A percentile compares a stretch with the other conserved stretches of the same genome.
These are phyloP conservation scores for Iberis pinnata DNA, from an alignment of 345 rosid genomes.

Conservation along the genomic window DNA sequence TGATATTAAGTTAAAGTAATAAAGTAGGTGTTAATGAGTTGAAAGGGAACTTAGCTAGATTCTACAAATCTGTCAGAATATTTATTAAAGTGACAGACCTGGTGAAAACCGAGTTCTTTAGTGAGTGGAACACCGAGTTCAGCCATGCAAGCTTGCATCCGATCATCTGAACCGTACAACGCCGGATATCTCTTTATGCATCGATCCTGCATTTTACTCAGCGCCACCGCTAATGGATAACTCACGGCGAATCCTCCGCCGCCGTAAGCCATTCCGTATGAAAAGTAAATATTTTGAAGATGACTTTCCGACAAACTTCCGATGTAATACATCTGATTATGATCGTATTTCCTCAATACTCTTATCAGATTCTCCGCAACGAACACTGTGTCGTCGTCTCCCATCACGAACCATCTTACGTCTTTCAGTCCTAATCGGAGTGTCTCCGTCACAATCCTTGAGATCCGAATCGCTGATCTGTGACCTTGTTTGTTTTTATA, in stretches of 20 bases:
- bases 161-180: constrained; percentile 95
- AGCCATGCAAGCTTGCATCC: constrained; percentile 99
- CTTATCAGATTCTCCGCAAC: constrained; percentile 72
- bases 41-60: constrained; percentile 2
- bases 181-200: constrained; percentile 87
- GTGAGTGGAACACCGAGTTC: constrained; percentile 99
- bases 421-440: constrained; percentile 51
- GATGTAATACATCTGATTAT: constrained; percentile 76
- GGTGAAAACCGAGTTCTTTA: constrained; percentile 94
- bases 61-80: constrained; percentile 10
- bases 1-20: neutral
- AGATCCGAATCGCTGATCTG: constrained; percentile 89
- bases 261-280: constrained; percentile 97
- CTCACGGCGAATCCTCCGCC: constrained; percentile 98
- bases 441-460: constrained; percentile 86
- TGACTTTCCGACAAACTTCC: constrained; percentile 95
- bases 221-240: constrained; percentile 79
- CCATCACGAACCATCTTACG: constrained; percentile 97
- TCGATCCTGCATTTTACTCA: constrained; percentile 75
- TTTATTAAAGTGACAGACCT: constrained; percentile 38
- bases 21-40: neutral
- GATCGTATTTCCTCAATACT: constrained; percentile 71
- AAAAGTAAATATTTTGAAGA: constrained; percentile 87
- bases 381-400: constrained; percentile 95
- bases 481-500: constrained; percentile 81